A percentile compares a stretch with the other conserved stretches of the same genome.
These are phyloP conservation scores for Ophiostoma angusticollis DNA, from an alignment of 2,329 filamentous ascomycete species.

Conservation along the genomic window DNA sequence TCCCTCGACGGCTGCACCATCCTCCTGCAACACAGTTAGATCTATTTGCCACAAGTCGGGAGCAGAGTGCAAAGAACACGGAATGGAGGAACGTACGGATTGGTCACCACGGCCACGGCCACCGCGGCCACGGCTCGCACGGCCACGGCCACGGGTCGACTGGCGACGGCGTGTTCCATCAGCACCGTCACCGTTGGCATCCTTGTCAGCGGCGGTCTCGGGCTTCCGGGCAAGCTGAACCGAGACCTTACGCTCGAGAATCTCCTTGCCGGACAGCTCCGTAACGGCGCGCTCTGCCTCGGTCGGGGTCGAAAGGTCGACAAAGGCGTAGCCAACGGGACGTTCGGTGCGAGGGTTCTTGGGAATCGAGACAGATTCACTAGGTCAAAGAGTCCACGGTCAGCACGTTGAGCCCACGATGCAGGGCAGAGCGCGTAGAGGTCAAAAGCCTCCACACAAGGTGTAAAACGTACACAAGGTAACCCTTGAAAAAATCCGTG, in stretches of 20 bases:
- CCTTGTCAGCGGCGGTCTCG: slow-evolving; percentile 72
- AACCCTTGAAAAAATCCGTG: slow-evolving; percentile 99
- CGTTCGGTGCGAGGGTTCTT: slow-evolving; percentile 98
- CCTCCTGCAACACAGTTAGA: slow-evolving; percentile 22
- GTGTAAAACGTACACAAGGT: slow-evolving; percentile 85
- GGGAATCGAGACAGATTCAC: slow-evolving; percentile 97
- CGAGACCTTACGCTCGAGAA: slow-evolving; percentile 96
- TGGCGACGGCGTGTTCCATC: slow-evolving; percentile 52
- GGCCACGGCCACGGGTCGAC: slow-evolving; percentile 54
- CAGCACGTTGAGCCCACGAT: background rate
- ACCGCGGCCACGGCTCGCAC: slow-evolving; percentile 49
- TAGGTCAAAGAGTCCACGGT: slow-evolving; percentile 24
- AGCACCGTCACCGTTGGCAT: slow-evolving; percentile 63
- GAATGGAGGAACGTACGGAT: slow-evolving; percentile 30
- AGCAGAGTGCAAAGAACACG: too few species aligned
- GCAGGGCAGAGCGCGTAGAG: background rate
- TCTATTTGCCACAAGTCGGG: background rate
- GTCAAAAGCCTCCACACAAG: background rate
- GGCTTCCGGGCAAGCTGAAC: slow-evolving; percentile 98
- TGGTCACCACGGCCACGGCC: slow-evolving; percentile 57
- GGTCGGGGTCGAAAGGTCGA: slow-evolving; percentile 86
- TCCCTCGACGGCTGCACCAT: slow-evolving; percentile 30
- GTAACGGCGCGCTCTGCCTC: slow-evolving; percentile 93
- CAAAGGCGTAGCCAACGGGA: slow-evolving; percentile 96
- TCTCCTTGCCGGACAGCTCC: slow-evolving; percentile 93